Base-by-base conservation (phyloP, 2,329 filamentous ascomycete species). In the Alternaria sp. region DNA sequence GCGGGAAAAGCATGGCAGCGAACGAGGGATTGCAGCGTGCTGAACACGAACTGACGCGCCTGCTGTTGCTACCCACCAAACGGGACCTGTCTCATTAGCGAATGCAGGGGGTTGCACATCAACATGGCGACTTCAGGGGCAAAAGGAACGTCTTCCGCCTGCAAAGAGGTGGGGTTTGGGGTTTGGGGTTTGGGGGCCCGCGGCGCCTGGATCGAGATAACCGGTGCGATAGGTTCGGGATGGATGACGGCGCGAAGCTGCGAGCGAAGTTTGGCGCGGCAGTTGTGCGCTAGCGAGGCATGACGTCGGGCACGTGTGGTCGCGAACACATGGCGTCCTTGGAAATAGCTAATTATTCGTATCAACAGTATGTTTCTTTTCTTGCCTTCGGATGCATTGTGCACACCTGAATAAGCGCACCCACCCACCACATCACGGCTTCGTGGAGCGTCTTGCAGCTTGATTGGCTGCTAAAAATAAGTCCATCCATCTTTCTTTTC, bases 261-360 rank as follows among this genome's bases (percentile, higher is more conserved):
- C 29, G 23, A 21, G 28, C 37, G 26, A 29, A 49, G 42, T 48
- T 54, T 49, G 33, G 36, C n/a, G 37, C 34, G 17, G 34, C 23
- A 29, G 14, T 21, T 34, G 23, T 17, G 17, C 1, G 17, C n/a
- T 42, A 48, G 50, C 42, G 56, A 42, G 34, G 31, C 36, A 58
- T 61, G 55, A 61, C 46, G 51, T 58, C 46, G 26, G 13, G 37
- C 59, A 59, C 56, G 49, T 62, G 44, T 29, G 44, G 31, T 0
- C 21, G 4, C 8, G 33, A 24, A 34, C 14, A 24, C 7, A 34
- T 3, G 14, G 44, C 29, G 44, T 48, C 31, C 29, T 48, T 36
- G 44, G 21, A 36, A 48, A 34, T 17, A 17, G 17, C 17, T 17
- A 17, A 17, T 17, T 17, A 36, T 7, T 34, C 26, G 44, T 21